Percentiles rank a stretch among this genome's conserved stretches.
Conservation (phyloP, 257 asterid genomes). For the Haberlea rhodopensis region DNA sequence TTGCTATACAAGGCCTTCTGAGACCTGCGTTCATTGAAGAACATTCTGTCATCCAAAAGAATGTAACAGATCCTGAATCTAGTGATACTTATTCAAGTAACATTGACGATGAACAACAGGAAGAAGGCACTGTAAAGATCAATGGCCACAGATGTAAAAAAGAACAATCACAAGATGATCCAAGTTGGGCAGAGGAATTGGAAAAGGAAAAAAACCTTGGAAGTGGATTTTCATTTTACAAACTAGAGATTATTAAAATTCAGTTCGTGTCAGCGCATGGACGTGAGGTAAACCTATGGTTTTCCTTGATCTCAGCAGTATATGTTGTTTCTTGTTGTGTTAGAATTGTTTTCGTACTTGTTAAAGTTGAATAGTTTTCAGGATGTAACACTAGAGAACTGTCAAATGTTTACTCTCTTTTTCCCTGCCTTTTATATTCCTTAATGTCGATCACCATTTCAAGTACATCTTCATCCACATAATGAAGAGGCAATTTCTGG, state of each 20-base stretch:
- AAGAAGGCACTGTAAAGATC: slow-evolving; percentile 46
- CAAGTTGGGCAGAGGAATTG: slow-evolving; percentile 61
- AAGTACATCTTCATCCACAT: background rate
- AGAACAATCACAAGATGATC: slow-evolving; percentile 46
- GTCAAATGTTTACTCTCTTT: slow-evolving; percentile 3
- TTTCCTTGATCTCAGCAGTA: slow-evolving; percentile 12
- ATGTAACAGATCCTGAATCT: slow-evolving; percentile 48
- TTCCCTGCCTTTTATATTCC: background rate
- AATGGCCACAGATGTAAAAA: slow-evolving; percentile 63
- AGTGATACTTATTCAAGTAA: slow-evolving; percentile 33
- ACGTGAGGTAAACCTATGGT: slow-evolving; percentile 46
- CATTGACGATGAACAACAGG: slow-evolving; percentile 39
- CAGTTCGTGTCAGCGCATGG: slow-evolving; percentile 79
- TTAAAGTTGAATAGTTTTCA: background rate
- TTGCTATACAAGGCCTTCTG: slow-evolving; percentile 82
- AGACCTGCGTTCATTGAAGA: slow-evolving; percentile 94
- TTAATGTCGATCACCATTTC: background rate
- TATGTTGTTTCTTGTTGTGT: slow-evolving; percentile 9
- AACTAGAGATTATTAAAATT: slow-evolving; percentile 81
- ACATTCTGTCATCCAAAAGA: slow-evolving; percentile 69
- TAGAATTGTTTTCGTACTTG: slow-evolving; percentile 7
- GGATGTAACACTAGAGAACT: background rate
- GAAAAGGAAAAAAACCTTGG: slow-evolving; percentile 69
- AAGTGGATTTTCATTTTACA: slow-evolving; percentile 85
- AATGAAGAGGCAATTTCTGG: background rate